Evolutionary conservation across 257 asterid genomes (phyloP).

Genomic region (Gentiana dahurica): DNA sequence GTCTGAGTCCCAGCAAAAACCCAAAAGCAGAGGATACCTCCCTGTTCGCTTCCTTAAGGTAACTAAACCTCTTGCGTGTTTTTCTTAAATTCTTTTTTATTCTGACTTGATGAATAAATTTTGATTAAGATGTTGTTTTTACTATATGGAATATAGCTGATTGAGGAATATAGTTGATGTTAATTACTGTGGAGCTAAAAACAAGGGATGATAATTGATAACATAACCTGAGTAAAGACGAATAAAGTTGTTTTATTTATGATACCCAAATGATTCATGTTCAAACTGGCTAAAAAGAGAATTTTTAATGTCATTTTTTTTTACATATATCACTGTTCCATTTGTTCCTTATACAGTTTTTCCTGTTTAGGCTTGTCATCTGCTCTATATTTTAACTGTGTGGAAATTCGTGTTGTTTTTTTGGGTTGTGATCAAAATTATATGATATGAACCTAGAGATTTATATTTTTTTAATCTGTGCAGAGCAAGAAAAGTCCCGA

Average conservation of each 20-base stretch:
- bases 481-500: conserved; percentile 50
- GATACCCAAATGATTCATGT: too few relatives aligned
- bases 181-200: too few relatives aligned
- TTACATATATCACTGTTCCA: background rate
- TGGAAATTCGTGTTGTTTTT: background rate
- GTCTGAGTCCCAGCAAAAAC: background rate
- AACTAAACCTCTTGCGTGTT: background rate
- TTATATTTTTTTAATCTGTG: too few relatives aligned
- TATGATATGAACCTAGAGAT: too few relatives aligned
- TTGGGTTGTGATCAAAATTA: background rate
- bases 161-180: too few relatives aligned
- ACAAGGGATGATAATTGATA: too few relatives aligned
- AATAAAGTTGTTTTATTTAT: too few relatives aligned
- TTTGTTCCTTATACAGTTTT: background rate
- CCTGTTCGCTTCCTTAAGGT: conserved; percentile 69
- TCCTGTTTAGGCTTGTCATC: background rate
- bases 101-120: conserved; percentile 10
- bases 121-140: too few relatives aligned
- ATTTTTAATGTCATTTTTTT: background rate
- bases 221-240: too few relatives aligned
- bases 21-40: conserved; percentile 60
- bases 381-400: background rate
- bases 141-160: too few relatives aligned
- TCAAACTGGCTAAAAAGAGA: too few relatives aligned
- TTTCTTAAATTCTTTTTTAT: background rate